Evolutionary conservation across 345 rosid genomes (phyloP).

Genomic region (Hypericum perforatum): DNA sequence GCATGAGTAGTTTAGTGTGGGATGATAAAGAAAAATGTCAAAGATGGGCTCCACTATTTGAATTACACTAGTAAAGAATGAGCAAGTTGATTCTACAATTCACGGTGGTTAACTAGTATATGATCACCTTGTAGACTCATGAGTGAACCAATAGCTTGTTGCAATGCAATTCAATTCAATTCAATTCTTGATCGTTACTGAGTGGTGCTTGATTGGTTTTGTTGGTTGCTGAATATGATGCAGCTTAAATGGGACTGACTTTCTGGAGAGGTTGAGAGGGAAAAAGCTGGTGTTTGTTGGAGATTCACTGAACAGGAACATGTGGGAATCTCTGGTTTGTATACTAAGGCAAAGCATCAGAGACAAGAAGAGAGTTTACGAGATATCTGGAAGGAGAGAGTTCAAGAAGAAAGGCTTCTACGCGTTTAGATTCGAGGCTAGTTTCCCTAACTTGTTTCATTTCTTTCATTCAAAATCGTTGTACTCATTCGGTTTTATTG

Average conservation of each 20-base stretch:
- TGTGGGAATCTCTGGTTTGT: constrained; percentile 95
- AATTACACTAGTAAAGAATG: no score
- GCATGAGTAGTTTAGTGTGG: no score
- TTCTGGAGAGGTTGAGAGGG: constrained; percentile 67
- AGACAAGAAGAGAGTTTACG: constrained; percentile 59
- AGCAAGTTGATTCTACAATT: no score
- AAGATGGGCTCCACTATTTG: no score
- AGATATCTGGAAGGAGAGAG: constrained; percentile 61
- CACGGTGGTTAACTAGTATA: no score
- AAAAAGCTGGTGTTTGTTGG: constrained; percentile 80
- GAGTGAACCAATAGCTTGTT: no score
- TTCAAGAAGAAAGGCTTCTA: constrained; percentile 78
- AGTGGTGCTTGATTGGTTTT: not conserved
- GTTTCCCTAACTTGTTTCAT: constrained; percentile 8
- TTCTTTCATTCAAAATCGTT: not conserved
- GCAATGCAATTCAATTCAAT: no score
- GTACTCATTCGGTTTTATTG: not conserved
- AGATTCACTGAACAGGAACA: constrained; percentile 77
- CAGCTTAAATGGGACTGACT: constrained; percentile 75
- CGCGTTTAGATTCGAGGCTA: constrained; percentile 77
- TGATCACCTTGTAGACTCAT: no score
- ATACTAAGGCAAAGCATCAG: constrained; percentile 53
- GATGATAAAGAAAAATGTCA: no score
- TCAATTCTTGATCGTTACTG: no score
- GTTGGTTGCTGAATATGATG: constrained; percentile 12